Evolutionary conservation across 805 yeast species (phyloP).

Genomic region (Candida sanyiensis): DNA sequence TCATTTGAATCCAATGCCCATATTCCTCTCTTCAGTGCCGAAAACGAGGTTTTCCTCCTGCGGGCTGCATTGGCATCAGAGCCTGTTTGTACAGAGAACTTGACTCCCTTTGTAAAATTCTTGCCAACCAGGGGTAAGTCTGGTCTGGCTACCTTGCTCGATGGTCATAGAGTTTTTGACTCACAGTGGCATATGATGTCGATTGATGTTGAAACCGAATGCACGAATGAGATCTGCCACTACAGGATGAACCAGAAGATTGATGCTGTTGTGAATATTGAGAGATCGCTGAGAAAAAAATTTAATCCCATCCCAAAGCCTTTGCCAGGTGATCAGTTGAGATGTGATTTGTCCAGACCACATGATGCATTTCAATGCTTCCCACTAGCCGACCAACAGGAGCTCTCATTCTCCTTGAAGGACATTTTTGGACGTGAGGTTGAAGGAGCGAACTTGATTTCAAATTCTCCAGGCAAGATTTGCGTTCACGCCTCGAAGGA

Average conservation of each 20-base stretch:
- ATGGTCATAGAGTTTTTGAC: slow-evolving; percentile 87
- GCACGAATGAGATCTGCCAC: slow-evolving; percentile 40
- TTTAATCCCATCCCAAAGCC: slow-evolving; percentile 78
- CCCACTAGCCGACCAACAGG: slow-evolving; percentile 54
- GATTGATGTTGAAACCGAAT: slow-evolving; percentile 63
- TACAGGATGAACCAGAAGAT: slow-evolving; percentile 59
- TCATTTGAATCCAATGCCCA: slow-evolving; percentile 27
- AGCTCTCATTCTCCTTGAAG: slow-evolving; percentile 46
- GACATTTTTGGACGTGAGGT: slow-evolving; percentile 68
- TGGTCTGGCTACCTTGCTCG: slow-evolving; percentile 78
- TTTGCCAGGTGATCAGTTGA: slow-evolving; percentile 55
- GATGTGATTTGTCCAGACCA: slow-evolving; percentile 65
- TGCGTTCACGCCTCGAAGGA: slow-evolving; percentile 38
- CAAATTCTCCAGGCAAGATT: slow-evolving; percentile 37
- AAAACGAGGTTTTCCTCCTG: slow-evolving; percentile 46
- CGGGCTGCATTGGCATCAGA: slow-evolving; percentile 91
- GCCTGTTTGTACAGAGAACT: slow-evolving; percentile 93
- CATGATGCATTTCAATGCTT: slow-evolving; percentile 67
- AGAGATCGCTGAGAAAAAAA: slow-evolving; percentile 56
- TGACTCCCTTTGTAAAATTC: slow-evolving; percentile 87
- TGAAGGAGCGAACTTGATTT: slow-evolving; percentile 57
- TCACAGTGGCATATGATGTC: slow-evolving; percentile 94
- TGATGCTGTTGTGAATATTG: slow-evolving; percentile 67
- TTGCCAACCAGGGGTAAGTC: slow-evolving; percentile 90
- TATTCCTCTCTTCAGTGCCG: slow-evolving; percentile 25